Evolutionary conservation across 371 early-diverging fungal genomes (phyloP).

Genomic region (Fennellomyces sp.): DNA sequence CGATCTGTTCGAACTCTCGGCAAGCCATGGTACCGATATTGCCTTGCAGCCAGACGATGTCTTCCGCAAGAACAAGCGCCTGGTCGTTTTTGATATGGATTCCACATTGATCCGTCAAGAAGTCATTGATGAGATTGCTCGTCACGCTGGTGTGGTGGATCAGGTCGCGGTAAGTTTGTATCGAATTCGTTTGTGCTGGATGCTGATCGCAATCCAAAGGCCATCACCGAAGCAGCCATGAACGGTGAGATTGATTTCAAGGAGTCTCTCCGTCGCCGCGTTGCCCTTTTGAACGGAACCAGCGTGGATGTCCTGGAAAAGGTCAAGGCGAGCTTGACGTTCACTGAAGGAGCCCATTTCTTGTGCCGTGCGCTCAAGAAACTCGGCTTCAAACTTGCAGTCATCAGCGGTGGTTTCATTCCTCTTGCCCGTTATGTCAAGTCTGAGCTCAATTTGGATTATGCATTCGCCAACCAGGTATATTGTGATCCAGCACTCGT

Average conservation of each 20-base stretch:
- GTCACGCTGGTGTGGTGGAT: conserved; percentile 87
- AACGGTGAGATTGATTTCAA: conserved; percentile 96
- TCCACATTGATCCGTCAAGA: conserved; percentile 97
- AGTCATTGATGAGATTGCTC: conserved; percentile 97
- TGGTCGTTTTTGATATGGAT: conserved; percentile 99
- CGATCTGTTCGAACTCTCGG: conserved; percentile 72
- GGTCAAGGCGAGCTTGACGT: conserved; percentile 75
- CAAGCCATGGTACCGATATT: conserved; percentile 77
- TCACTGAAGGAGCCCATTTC: conserved; percentile 91
- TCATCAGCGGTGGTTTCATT: conserved; percentile 94
- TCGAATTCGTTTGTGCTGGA: background rate
- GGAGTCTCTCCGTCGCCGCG: conserved; percentile 87
- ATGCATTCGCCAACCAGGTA: conserved; percentile 95
- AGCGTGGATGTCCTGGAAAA: conserved; percentile 79
- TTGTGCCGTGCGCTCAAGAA: conserved; percentile 87
- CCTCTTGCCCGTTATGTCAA: conserved; percentile 92
- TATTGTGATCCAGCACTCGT: too few relatives aligned
- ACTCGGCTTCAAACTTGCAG: conserved; percentile 93
- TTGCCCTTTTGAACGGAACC: conserved; percentile 86
- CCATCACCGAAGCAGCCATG: conserved; percentile 96
- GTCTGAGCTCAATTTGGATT: conserved; percentile 87
- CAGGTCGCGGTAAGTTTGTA: conserved; percentile 79
- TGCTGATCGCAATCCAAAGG: too few relatives aligned
- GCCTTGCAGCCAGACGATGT: conserved; percentile 89
- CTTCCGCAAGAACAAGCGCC: conserved; percentile 86